These are phyloP conservation scores for Botrytis pseudocinerea DNA, from an alignment of 2,329 filamentous ascomycete genomes.

Conservation along the genomic window DNA sequence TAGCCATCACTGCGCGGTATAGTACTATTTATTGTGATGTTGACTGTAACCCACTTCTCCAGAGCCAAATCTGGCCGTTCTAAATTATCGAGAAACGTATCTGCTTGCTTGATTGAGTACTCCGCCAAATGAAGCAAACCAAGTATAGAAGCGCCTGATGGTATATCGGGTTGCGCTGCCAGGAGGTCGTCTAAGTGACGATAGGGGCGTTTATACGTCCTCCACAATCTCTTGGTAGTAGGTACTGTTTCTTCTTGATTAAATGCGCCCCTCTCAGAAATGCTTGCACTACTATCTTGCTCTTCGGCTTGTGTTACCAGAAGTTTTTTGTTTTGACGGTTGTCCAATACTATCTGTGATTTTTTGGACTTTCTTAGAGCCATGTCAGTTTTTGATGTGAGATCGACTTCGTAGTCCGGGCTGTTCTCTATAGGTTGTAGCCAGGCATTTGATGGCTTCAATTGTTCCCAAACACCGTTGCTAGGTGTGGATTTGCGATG, in stretches of 20 bases:
- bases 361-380: not conserved
- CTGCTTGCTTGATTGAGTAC: not conserved
- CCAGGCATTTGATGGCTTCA: not conserved
- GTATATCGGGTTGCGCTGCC: not conserved
- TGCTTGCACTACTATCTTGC: not conserved
- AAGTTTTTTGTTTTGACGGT: not conserved
- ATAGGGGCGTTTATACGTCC: not conserved
- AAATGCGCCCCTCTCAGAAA: not conserved
- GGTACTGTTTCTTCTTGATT: not conserved
- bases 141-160: not conserved
- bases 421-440: not conserved
- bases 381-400: not conserved
- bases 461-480: not conserved
- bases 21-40: not conserved
- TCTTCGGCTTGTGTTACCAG: not conserved
- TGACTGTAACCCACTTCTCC: conserved; percentile 10
- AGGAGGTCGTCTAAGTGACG: conserved; percentile 2
- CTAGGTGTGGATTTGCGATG: not conserved
- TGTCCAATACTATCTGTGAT: not conserved
- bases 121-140: conserved; percentile 13
- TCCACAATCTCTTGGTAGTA: not conserved
- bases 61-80: conserved; percentile 18
- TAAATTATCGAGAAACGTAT: conserved; percentile 7
- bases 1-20: conserved; percentile 1
- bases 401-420: not conserved